Percentiles rank a stretch among this genome's conserved stretches.
Evolutionary conservation across 164 flowering plant species (phyloP).

Genomic region (Pachysandra terminalis): DNA sequence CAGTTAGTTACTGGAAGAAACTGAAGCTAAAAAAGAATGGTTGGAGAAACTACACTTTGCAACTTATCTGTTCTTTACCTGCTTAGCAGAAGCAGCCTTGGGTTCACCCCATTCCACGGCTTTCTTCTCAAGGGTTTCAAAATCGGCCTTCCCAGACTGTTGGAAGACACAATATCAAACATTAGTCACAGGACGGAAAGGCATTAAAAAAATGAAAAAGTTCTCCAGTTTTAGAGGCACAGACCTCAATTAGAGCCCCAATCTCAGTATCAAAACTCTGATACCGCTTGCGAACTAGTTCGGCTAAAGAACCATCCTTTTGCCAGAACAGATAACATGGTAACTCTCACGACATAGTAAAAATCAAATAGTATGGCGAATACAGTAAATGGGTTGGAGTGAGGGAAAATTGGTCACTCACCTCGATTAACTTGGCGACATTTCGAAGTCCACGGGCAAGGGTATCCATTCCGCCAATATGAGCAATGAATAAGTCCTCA

Average conservation of each 20-base stretch:
- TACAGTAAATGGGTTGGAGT: no score
- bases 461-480: conserved; percentile 93
- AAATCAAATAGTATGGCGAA: no score
- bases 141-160: conserved; percentile 95
- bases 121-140: conserved; percentile 78
- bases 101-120: conserved; percentile 94
- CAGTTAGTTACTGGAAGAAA: neutral
- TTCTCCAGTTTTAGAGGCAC: neutral
- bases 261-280: conserved; percentile 81
- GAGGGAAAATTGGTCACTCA: conserved; percentile 6
- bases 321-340: neutral
- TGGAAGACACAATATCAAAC: neutral
- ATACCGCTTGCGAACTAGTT: conserved; percentile 83
- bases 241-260: conserved; percentile 81
- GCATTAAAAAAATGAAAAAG: neutral
- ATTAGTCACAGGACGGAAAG: conserved; percentile 5
- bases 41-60: neutral
- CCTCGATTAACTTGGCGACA: conserved; percentile 85
- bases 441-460: conserved; percentile 92
- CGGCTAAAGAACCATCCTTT: conserved; percentile 78
- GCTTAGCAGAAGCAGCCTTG: conserved; percentile 85
- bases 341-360: neutral
- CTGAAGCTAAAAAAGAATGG: neutral
- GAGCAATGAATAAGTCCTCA: conserved; percentile 93
- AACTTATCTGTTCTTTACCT: conserved; percentile 44